These are phyloP conservation scores for Anaeramoeba flamelloides DNA, from an alignment of 78 protist genomes.

Conservation along the genomic window DNA sequence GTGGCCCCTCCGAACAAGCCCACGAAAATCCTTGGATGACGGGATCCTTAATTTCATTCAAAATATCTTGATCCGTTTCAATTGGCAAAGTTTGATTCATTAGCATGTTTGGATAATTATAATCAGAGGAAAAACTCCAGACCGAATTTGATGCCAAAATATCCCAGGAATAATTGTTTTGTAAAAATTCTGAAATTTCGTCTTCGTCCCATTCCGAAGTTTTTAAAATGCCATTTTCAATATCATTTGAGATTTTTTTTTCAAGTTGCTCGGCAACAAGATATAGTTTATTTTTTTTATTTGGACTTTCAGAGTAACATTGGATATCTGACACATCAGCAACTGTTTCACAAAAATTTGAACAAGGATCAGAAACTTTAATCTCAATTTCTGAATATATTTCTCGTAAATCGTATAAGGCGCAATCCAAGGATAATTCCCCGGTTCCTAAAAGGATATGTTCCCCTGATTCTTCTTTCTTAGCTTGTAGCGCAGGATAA, in stretches of 20 bases:
- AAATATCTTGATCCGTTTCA: not conserved
- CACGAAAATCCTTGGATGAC: conserved; percentile 84
- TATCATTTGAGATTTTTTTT: conserved; percentile 65
- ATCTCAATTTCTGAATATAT: conserved; percentile 55
- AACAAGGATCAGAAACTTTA: conserved; percentile 88
- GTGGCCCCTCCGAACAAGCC: conserved; percentile 88
- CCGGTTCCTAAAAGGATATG: conserved; percentile 89
- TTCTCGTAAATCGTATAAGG: conserved; percentile 78
- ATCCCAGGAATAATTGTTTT: conserved; percentile 80
- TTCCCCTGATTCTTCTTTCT: conserved; percentile 92
- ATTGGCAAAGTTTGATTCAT: not conserved
- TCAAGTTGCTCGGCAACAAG: conserved; percentile 90
- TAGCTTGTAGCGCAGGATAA: conserved; percentile 61
- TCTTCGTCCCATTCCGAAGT: conserved; percentile 15
- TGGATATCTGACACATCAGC: conserved; percentile 68
- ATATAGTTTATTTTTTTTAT: conserved; percentile 69
- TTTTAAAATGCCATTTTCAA: conserved; percentile 42
- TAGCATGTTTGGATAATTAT: conserved; percentile 53
- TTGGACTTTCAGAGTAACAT: conserved; percentile 80
- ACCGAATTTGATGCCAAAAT: conserved; percentile 71
- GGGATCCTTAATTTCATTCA: not conserved
- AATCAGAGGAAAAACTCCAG: conserved; percentile 90
- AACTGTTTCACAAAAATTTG: conserved; percentile 78
- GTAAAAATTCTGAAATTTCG: conserved; percentile 38
- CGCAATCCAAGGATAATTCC: conserved; percentile 87